Evolutionary conservation across 2,329 filamentous ascomycete genomes (phyloP), one percentile per base, ranked within the genome.

Genomic region (Ophiostoma novo-ulmi): DNA sequence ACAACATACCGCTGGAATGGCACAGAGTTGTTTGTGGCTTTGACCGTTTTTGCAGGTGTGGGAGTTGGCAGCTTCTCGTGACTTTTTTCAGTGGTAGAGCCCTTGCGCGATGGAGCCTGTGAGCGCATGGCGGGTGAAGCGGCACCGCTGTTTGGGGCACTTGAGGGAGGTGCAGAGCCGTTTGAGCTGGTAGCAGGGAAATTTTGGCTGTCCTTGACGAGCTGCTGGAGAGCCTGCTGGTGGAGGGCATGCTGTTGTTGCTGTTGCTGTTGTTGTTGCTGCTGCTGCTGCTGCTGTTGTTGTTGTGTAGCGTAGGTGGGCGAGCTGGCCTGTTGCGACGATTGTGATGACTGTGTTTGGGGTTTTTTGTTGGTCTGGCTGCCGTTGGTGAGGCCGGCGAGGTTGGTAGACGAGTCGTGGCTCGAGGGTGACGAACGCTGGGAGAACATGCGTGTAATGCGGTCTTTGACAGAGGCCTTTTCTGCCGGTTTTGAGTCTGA

Each of bases 391-490:
- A 36, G 17, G 65, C 65, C 22, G 39, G 65, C 20, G 2, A 77
- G 67, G 14, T 64, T 48, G 14, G 63, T 13, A 14, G 67, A 1
- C 0, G 63, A 26, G 36, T 73, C 71, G 26, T 69, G 58, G 22
- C 38, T 73, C 70, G 79, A 80, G 41, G 79, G 74, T 71, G 79
- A 80, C 52, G 79, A 74, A 70, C 78, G 77, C 70, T 78, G 80
- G 58, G 78, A 87, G 79, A 89, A 89, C 84, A 89, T 89, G 80
- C 87, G 85, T 58, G 87, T 86, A 71, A 89, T 78, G 66, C 87
- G 85, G 76, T 88, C 87, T 77, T 89, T 89, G 79, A 89, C 87
- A 17, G 86, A 87, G 2, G 84, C 78, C 77, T 86, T 88, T 75
- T 88, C 86, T 71, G 80, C 83, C 70, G 78, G 76, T 70, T 77